Conservation (phyloP, 805 yeast species). For the Metschnikowia arizonensis region DNA sequence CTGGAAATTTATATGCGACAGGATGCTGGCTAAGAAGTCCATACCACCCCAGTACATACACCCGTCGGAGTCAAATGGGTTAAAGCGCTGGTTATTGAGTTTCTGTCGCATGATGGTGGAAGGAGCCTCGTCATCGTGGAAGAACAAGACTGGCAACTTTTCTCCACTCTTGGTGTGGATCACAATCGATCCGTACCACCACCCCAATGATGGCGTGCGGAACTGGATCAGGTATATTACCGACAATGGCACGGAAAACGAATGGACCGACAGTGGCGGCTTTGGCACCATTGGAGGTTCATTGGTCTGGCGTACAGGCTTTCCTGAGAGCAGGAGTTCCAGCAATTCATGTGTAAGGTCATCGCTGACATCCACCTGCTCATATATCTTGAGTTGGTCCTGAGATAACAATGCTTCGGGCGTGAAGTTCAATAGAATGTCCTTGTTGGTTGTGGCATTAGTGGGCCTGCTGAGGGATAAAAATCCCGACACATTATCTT, state of each 20-base stretch:
- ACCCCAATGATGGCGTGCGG: constrained; percentile 76
- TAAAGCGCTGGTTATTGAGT: constrained; percentile 59
- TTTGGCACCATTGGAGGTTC: constrained; percentile 35
- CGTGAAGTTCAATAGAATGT: constrained; percentile 61
- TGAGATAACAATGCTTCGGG: constrained; percentile 51
- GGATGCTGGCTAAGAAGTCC: constrained; percentile 58
- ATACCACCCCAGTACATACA: constrained; percentile 88
- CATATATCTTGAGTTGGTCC: constrained; percentile 45
- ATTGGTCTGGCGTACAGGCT: constrained; percentile 2
- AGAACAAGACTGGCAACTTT: constrained; percentile 77
- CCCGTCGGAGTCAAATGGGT: constrained; percentile 60
- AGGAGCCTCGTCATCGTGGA: constrained; percentile 85
- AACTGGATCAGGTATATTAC: constrained; percentile 75
- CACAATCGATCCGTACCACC: constrained; percentile 89
- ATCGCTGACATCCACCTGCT: constrained; percentile 37
- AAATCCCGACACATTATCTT: constrained; percentile 79
- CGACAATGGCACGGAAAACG: constrained; percentile 55
- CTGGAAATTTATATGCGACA: constrained; percentile 56
- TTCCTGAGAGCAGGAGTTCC: constrained; percentile 18
- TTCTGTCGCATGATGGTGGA: constrained; percentile 64
- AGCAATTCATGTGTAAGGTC: constrained; percentile 23
- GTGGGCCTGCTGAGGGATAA: constrained; percentile 58
- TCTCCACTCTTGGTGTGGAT: constrained; percentile 66
- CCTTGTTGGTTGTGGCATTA: constrained; percentile 43
- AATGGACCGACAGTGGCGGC: constrained; percentile 41